Evolutionary conservation across 306 rosid species (phyloP).

Genomic region (Vigna radiata): DNA sequence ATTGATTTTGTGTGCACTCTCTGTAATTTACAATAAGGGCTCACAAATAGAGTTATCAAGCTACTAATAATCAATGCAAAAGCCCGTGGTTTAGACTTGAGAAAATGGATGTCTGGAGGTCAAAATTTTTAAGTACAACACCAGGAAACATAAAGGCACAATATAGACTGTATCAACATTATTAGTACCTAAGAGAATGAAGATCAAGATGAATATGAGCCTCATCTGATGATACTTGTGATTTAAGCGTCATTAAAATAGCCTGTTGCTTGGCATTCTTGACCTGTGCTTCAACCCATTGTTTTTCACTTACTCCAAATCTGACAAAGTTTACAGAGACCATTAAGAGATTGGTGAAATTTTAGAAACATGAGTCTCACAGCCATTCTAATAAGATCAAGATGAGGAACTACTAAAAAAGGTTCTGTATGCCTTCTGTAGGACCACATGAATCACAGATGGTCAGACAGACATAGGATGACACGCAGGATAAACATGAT

Average conservation of each 20-base stretch:
- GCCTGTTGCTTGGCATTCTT: conserved; percentile 98
- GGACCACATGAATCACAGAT: conserved; percentile 14
- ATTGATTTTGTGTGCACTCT: conserved; percentile 12
- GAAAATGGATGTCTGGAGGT: conserved; percentile 14
- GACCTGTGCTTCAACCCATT: conserved; percentile 99
- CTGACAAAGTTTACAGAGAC: conserved; percentile 54
- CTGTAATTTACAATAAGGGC: conserved; percentile 12
- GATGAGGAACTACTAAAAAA: not conserved
- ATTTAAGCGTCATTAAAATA: conserved; percentile 75
- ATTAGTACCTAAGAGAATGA: conserved; percentile 84
- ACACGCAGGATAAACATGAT: conserved; percentile 17
- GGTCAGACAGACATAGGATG: not conserved
- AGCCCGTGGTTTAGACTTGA: conserved; percentile 18
- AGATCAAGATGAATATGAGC: conserved; percentile 98
- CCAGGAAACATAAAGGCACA: conserved; percentile 20
- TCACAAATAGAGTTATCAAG: conserved; percentile 12
- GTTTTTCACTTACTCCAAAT: conserved; percentile 98
- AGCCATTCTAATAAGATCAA: conserved; percentile 30
- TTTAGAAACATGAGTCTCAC: conserved; percentile 14
- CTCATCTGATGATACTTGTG: conserved; percentile 95
- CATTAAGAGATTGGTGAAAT: conserved; percentile 27
- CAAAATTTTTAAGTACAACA: conserved; percentile 33
- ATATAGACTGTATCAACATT: conserved; percentile 35
- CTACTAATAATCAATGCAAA: conserved; percentile 33
- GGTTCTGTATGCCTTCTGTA: conserved; percentile 18